Percentiles rank a stretch among this genome's conserved stretches.
These are phyloP conservation scores for Daldinia sp. DNA, from an alignment of 2,329 filamentous ascomycete species.

Conservation along the genomic window DNA sequence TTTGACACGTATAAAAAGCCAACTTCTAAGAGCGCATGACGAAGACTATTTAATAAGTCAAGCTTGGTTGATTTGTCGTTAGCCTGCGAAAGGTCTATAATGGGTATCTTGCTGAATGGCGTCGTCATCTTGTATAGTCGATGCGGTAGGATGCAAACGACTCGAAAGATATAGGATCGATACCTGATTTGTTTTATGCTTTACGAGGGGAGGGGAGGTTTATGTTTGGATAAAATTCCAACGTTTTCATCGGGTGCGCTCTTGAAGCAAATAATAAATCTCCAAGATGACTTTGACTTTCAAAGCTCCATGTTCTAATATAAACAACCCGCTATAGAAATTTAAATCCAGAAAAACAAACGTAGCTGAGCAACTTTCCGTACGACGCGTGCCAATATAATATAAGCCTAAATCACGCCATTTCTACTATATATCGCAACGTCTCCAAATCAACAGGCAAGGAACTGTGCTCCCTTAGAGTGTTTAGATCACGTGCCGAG, in stretches of 20 bases:
- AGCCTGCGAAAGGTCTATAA: constrained; percentile 58
- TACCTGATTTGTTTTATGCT: too few species aligned
- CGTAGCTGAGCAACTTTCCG: neutral
- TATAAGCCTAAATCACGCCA: constrained; percentile 28
- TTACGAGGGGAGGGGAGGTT: too few species aligned
- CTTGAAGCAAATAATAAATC: too few species aligned
- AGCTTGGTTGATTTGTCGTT: constrained; percentile 47
- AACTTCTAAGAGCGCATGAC: constrained; percentile 57
- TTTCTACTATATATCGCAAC: constrained; percentile 21
- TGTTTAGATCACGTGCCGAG: constrained; percentile 23
- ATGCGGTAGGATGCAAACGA: neutral
- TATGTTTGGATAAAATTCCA: too few species aligned
- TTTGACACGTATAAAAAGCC: constrained; percentile 63
- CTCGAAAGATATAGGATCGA: neutral
- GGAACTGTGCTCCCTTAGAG: constrained; percentile 9
- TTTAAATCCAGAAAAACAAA: constrained; percentile 1
- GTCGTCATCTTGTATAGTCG: constrained; percentile 20
- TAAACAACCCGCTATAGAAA: neutral
- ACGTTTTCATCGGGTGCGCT: too few species aligned
- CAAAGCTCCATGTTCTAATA: neutral
- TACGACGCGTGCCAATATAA: neutral
- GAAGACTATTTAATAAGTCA: constrained; percentile 53
- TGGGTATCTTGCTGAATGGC: constrained; percentile 54
- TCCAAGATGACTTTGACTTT: too few species aligned
- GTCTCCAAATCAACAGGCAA: constrained; percentile 10